Conservation (phyloP, 2,329 filamentous ascomycete species). For the Penicillium sp. region DNA sequence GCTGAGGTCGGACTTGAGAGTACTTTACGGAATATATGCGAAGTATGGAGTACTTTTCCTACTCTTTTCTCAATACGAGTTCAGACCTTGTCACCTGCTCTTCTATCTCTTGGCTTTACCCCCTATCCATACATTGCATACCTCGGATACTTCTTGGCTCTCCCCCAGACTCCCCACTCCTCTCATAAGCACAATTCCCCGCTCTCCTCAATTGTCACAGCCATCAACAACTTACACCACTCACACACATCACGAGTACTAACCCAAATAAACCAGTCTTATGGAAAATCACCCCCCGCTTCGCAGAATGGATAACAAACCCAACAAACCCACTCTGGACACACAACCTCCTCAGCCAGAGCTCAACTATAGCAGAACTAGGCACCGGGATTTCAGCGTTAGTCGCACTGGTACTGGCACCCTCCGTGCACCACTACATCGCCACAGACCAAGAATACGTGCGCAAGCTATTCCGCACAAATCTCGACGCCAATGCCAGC, state of each 20-base stretch:
- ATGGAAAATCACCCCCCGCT: constrained; percentile 84
- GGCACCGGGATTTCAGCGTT: constrained; percentile 86
- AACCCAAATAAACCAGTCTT: constrained; percentile 57
- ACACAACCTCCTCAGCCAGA: constrained; percentile 51
- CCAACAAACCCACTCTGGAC: constrained; percentile 61
- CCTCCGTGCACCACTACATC: constrained; percentile 63
- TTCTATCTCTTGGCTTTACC: background rate
- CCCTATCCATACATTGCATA: background rate
- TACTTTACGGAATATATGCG: too few species aligned
- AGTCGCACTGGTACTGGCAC: constrained; percentile 67
- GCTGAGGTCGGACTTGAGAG: too few species aligned
- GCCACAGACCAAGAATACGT: constrained; percentile 90
- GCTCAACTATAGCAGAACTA: constrained; percentile 71
- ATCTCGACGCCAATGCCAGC: constrained; percentile 56
- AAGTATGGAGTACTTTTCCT: background rate
- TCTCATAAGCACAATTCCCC: background rate
- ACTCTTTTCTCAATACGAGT: background rate
- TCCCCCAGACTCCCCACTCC: background rate
- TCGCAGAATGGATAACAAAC: constrained; percentile 75
- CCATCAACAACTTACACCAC: background rate
- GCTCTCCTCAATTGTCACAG: background rate
- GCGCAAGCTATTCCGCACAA: constrained; percentile 70
- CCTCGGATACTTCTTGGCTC: constrained; percentile 3
- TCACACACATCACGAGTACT: background rate
- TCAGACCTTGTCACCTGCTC: background rate